phyloP scores from a whole-genome alignment of 2,329 filamentous ascomycete species.

The Monilinia fructigena region DNA sequence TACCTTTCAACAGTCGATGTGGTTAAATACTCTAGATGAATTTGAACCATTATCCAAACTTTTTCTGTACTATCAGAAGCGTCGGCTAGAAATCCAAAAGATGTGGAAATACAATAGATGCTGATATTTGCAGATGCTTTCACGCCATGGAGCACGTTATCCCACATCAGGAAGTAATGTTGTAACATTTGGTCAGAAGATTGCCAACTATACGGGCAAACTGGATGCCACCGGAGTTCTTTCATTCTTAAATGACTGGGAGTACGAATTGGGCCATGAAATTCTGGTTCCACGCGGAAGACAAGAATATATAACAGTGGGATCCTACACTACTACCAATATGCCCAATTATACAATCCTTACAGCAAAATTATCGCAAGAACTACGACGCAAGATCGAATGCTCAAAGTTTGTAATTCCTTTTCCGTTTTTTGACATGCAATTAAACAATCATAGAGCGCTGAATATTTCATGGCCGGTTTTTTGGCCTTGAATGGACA shows the following conservation, averaged over 20 bases:
- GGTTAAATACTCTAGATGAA: background rate
- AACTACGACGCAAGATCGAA: conserved; percentile 74
- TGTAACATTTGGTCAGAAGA: conserved; percentile 53
- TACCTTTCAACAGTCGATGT: background rate
- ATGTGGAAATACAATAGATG: background rate
- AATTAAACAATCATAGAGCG: conserved; percentile 39
- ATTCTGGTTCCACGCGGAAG: conserved; percentile 72
- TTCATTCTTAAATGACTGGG: conserved; percentile 68
- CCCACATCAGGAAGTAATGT: conserved; percentile 62
- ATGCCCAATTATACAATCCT: conserved; percentile 62
- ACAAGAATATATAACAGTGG: conserved; percentile 72
- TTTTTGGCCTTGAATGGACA: conserved; percentile 77
- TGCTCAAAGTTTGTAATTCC: conserved; percentile 58
- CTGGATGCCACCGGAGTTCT: conserved; percentile 58
- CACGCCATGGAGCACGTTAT: conserved; percentile 71
- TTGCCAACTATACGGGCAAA: conserved; percentile 54
- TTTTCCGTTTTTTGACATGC: background rate
- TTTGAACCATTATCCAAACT: background rate
- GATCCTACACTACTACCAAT: conserved; percentile 63
- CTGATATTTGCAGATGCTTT: conserved; percentile 58
- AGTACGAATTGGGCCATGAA: conserved; percentile 66
- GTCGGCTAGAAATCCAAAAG: background rate
- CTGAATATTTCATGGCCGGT: conserved; percentile 75
- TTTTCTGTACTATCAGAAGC: background rate
- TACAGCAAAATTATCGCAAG: conserved; percentile 70